These are phyloP conservation scores for Auricularia cornea DNA, from an alignment of 768 basidiomycete genomes.

Conservation along the genomic window DNA sequence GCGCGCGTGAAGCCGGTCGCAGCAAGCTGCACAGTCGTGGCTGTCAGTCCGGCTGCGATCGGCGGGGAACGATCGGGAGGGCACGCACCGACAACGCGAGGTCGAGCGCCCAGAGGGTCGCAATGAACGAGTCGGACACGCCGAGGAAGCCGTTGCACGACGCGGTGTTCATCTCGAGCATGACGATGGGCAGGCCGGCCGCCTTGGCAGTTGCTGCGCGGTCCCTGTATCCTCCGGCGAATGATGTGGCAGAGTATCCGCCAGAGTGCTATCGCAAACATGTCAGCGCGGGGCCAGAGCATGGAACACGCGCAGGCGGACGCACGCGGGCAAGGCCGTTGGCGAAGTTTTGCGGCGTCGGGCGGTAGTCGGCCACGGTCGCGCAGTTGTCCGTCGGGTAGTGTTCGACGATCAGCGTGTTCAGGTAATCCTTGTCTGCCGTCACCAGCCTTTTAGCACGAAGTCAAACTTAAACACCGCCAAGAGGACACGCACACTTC, in stretches of 20 bases:
- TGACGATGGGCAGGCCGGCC: constrained; percentile 40
- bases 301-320: too few relatives aligned
- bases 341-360: not conserved
- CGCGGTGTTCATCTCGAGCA: constrained; percentile 64
- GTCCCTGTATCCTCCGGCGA: constrained; percentile 46
- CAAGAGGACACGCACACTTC: constrained; percentile 36
- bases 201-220: constrained; percentile 35
- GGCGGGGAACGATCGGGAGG: constrained; percentile 26
- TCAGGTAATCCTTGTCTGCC: constrained; percentile 2
- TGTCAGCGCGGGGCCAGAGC: too few relatives aligned
- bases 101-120: constrained; percentile 57
- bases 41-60: not conserved
- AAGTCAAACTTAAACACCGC: constrained; percentile 1
- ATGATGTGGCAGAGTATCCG: constrained; percentile 42
- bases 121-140: constrained; percentile 51
- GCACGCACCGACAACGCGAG: constrained; percentile 51
- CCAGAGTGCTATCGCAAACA: constrained; percentile 37
- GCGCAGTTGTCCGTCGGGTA: constrained; percentile 57
- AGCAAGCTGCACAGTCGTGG: constrained; percentile 1
- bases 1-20: constrained; percentile 37
- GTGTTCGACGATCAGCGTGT: constrained; percentile 23
- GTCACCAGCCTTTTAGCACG: constrained; percentile 27
- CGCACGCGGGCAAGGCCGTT: not conserved
- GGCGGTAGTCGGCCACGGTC: constrained; percentile 1
- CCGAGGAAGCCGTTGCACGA: constrained; percentile 42